A percentile compares a stretch with the other conserved stretches of the same genome.
Conservation (phyloP, 2,329 filamentous ascomycete species). For the Colletotrichum tanaceti region DNA sequence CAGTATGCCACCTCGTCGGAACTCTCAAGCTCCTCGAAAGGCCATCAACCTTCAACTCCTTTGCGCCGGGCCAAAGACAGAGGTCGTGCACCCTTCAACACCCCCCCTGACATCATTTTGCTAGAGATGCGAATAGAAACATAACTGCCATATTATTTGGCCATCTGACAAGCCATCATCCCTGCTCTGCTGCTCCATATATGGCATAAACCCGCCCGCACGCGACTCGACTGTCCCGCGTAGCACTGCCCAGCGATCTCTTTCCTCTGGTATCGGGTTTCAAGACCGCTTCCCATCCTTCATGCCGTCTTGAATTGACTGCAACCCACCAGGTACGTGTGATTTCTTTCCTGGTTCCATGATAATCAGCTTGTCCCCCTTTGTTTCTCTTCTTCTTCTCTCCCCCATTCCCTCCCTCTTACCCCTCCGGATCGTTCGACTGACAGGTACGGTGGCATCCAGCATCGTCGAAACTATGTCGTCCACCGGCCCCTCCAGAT, state of each 20-base stretch:
- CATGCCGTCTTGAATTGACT: constrained; percentile 35
- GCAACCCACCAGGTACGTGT: constrained; percentile 16
- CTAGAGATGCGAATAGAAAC: constrained; percentile 37
- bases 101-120: constrained; percentile 18
- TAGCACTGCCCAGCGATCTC: constrained; percentile 33
- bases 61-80: constrained; percentile 19
- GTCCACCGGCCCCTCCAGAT: constrained; percentile 46
- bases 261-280: constrained; percentile 40
- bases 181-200: constrained; percentile 35
- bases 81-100: constrained; percentile 20
- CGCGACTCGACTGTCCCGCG: constrained; percentile 32
- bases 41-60: constrained; percentile 11
- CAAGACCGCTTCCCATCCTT: constrained; percentile 35
- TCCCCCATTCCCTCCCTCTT: background rate
- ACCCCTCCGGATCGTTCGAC: background rate
- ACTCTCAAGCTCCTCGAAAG: constrained; percentile 27
- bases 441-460: constrained; percentile 33
- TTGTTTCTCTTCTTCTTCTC: too few species aligned
- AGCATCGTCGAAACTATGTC: constrained; percentile 48
- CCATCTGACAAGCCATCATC: constrained; percentile 31
- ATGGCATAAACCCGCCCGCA: constrained; percentile 38
- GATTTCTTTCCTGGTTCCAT: background rate
- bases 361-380: background rate
- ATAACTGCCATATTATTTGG: constrained; percentile 38
- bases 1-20: constrained; percentile 14